phyloP scores from a whole-genome alignment of 768 basidiomycete species.

The Hygrocybe coccinea region DNA sequence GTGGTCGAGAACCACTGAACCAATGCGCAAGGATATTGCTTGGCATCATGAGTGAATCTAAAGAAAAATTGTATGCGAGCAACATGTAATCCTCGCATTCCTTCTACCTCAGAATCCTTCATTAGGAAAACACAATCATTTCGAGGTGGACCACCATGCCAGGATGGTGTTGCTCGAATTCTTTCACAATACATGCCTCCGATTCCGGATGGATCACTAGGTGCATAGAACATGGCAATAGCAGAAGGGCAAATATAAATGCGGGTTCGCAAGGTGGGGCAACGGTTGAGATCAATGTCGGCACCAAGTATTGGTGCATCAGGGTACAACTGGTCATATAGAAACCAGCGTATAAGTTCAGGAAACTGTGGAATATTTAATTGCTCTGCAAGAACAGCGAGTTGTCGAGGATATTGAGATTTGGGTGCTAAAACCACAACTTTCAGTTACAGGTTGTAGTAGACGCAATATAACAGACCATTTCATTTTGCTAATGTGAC shows the following conservation, averaged over 20 bases:
- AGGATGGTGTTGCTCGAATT: slow-evolving; percentile 15
- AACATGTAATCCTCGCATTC: slow-evolving; percentile 24
- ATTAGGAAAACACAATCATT: slow-evolving; percentile 27
- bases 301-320: not conserved
- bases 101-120: slow-evolving; percentile 8
- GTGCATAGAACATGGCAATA: slow-evolving; percentile 21
- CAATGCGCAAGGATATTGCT: slow-evolving; percentile 10
- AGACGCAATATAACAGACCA: too few species aligned
- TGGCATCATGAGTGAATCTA: not conserved
- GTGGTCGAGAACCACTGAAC: slow-evolving; percentile 9
- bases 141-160: not conserved
- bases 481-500: too few species aligned
- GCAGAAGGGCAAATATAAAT: slow-evolving; percentile 12
- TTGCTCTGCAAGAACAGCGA: slow-evolving; percentile 1
- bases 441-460: too few species aligned
- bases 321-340: slow-evolving; percentile 15
- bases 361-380: slow-evolving; percentile 16
- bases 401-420: not conserved
- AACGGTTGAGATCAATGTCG: not conserved
- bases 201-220: slow-evolving; percentile 23
- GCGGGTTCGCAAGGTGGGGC: not conserved
- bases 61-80: slow-evolving; percentile 29
- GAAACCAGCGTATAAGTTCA: slow-evolving; percentile 22
- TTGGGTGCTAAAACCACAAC: too few species aligned
- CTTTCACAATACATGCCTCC: slow-evolving; percentile 26